Base-by-base conservation (phyloP, 2,329 filamentous ascomycete species). In the Cladosporium sp. region DNA sequence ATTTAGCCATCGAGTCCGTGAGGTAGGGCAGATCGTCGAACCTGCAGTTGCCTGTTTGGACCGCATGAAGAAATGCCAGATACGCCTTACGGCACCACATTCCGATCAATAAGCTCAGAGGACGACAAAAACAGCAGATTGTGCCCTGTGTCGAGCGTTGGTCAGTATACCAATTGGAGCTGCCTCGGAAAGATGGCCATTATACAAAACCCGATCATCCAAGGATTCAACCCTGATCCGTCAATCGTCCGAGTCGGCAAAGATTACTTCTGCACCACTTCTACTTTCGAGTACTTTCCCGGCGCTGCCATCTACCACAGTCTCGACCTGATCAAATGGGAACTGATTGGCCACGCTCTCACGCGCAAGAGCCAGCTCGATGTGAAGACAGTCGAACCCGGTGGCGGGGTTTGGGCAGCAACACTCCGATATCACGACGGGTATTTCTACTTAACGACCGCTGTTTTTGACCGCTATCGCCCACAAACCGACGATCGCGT, bases 171-270 rank as follows among this genome's bases (percentile, higher is more conserved):
- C 10, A 21, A 11, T n/a, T 21, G n/a, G n/a, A 47, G 14, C 41
- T 47, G n/a, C 7, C n/a, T n/a, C n/a, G 7, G 41, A 47, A n/a
- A 24, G 41, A 88, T 60, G 58, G 21, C 12, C 26, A 60, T 47
- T 12, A 60, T 60, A 44, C 75, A 75, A 11, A 60, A 60, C 70
- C 86, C 86, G 2, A 81, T 88, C 18, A 78, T 88, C 54, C 79
- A 80, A 1, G 86, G 87, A n/a, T 88, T 87, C 77, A 88, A 88
- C 65, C 86, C 87, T 4, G 87, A 89, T 68, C 87, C 87, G 0
- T 87, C 85, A 0, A 80, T 86, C 38, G 68, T 85, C 15, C 77
- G 83, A 2, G 82, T 85, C 24, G 77, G 77, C 6, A 69, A 78
- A 54, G 81, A 84, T 69, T 89, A 84, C 73, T 89, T 85, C 73